Evolutionary conservation across 2,329 filamentous ascomycete species (phyloP).

Genomic region (Phyllosticta citrichinensis): DNA sequence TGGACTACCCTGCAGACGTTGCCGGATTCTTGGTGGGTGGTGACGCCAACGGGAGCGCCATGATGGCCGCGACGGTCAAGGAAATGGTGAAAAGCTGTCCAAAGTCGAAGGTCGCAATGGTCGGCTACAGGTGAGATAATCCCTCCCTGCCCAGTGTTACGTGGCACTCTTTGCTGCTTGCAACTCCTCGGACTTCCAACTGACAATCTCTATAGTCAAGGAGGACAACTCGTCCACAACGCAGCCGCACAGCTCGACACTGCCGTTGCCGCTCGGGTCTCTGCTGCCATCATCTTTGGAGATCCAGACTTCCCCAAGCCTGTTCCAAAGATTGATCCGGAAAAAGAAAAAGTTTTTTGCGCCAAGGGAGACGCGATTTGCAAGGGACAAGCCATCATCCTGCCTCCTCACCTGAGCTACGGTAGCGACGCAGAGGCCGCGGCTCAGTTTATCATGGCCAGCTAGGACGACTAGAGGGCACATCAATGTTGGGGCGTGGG

Average conservation of each 20-base stretch:
- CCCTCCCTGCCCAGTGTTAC: not conserved
- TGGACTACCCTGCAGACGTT: slow-evolving; percentile 41
- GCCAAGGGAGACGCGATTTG: slow-evolving; percentile 27
- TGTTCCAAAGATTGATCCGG: slow-evolving; percentile 22
- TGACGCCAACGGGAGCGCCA: slow-evolving; percentile 32
- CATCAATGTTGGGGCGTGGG: not conserved
- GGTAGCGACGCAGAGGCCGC: slow-evolving; percentile 21
- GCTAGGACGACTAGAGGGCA: not conserved
- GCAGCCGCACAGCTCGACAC: slow-evolving; percentile 19
- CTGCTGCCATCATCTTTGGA: slow-evolving; percentile 16
- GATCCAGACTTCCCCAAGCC: slow-evolving; percentile 27
- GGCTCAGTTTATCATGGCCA: slow-evolving; percentile 17
- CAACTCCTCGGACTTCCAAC: not conserved
- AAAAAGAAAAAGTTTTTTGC: slow-evolving; percentile 25
- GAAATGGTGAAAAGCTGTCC: slow-evolving; percentile 36
- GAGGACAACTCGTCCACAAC: slow-evolving; percentile 36
- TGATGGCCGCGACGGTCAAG: slow-evolving; percentile 34
- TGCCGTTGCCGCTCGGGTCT: not conserved
- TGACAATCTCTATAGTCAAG: slow-evolving; percentile 19
- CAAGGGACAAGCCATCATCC: slow-evolving; percentile 19
- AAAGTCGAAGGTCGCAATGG: slow-evolving; percentile 36
- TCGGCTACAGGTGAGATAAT: slow-evolving; percentile 35
- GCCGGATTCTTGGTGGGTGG: slow-evolving; percentile 39
- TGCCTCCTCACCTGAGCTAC: slow-evolving; percentile 27
- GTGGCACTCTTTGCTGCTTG: not conserved